Evolutionary conservation across 106 monocot genomes (phyloP).

Genomic region (Cymbidium sinense): DNA sequence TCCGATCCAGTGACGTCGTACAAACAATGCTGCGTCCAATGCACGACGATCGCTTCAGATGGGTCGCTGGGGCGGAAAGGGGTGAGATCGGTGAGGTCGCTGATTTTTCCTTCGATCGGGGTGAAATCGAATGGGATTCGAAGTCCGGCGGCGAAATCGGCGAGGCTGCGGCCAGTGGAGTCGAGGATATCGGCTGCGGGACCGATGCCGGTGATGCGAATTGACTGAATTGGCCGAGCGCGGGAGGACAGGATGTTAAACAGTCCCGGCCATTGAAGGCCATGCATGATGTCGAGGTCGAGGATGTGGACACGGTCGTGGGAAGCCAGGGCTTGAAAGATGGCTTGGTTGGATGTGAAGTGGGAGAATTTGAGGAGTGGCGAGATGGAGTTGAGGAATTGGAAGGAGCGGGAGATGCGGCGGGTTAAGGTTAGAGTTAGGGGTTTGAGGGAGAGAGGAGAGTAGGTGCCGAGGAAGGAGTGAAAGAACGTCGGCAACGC

Average conservation of each 20-base stretch:
- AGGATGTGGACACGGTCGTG: slow-evolving; percentile 47
- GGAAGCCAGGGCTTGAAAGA: slow-evolving; percentile 20
- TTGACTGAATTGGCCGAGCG: slow-evolving; percentile 18
- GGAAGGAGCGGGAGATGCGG: slow-evolving; percentile 27
- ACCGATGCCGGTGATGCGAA: slow-evolving; percentile 52
- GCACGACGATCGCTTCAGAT: slow-evolving; percentile 38
- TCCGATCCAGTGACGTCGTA: slow-evolving; percentile 59
- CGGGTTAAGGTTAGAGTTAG: slow-evolving; percentile 19
- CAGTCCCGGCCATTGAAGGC: slow-evolving; percentile 55
- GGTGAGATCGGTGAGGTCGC: slow-evolving; percentile 21
- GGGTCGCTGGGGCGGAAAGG: slow-evolving; percentile 12
- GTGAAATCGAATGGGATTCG: slow-evolving; percentile 53
- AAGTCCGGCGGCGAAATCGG: slow-evolving; percentile 56
- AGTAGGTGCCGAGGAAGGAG: slow-evolving; percentile 38
- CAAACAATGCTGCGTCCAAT: slow-evolving; percentile 60
- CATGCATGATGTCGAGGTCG: slow-evolving; percentile 65
- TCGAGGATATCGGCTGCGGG: slow-evolving; percentile 40
- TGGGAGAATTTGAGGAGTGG: slow-evolving; percentile 30
- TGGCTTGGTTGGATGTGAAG: slow-evolving; percentile 34
- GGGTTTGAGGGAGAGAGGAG: slow-evolving; percentile 13
- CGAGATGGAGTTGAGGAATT: slow-evolving; percentile 16
- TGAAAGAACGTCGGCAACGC: too few relatives aligned
- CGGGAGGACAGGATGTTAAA: slow-evolving; percentile 60
- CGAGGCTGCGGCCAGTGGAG: slow-evolving; percentile 39
- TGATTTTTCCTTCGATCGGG: slow-evolving; percentile 44